phyloP scores from a whole-genome alignment of 257 asterid genomes.

The Solanum peruvianum region DNA sequence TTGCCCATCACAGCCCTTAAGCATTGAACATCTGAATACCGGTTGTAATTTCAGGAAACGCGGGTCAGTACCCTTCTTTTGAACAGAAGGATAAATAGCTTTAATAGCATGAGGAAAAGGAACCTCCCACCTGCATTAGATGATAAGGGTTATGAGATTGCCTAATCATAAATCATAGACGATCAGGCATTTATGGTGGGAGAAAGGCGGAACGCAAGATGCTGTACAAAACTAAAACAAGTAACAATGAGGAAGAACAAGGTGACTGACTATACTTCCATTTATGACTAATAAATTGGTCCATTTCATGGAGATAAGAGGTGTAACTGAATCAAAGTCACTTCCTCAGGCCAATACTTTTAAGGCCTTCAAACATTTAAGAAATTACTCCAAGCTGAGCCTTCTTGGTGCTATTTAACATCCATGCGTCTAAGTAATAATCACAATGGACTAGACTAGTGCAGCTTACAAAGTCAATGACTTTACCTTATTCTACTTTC shows the following conservation, averaged over 20 bases:
- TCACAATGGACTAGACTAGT: background rate
- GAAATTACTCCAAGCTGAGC: background rate
- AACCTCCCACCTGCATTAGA: slow-evolving; percentile 84
- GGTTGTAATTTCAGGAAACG: slow-evolving; percentile 83
- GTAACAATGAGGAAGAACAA: background rate
- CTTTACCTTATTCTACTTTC: background rate
- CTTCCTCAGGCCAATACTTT: background rate
- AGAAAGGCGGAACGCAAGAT: background rate
- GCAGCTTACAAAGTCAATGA: background rate
- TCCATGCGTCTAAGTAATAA: background rate
- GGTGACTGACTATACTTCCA: background rate
- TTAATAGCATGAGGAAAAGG: slow-evolving; percentile 68
- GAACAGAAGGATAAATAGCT: slow-evolving; percentile 39
- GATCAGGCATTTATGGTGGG: background rate
- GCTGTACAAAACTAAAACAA: slow-evolving; percentile 3
- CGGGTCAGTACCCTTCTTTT: slow-evolving; percentile 64
- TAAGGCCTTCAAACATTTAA: background rate
- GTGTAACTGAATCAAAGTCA: background rate
- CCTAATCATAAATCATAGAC: background rate
- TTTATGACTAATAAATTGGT: background rate
- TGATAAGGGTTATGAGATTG: slow-evolving; percentile 1
- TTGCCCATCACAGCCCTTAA: slow-evolving; percentile 60
- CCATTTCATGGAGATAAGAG: background rate
- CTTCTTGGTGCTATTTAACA: background rate
- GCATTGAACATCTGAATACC: slow-evolving; percentile 72